Evolutionary conservation across 345 rosid genomes (phyloP).

Genomic region (Gossypioides kirkii): DNA sequence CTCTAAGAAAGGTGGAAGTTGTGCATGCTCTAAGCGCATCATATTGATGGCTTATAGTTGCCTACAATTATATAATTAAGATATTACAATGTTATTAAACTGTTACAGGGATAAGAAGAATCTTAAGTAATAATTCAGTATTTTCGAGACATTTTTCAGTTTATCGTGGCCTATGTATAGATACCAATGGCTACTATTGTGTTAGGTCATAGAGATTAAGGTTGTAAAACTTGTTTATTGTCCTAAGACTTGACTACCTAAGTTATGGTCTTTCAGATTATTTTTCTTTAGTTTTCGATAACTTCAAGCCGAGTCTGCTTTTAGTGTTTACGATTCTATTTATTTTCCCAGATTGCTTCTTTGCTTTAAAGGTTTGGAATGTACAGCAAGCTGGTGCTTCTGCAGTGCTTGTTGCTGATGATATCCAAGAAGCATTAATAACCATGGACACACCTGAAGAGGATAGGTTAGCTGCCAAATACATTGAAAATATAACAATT

Average conservation of each 20-base stretch:
- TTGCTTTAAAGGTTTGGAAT: constrained; percentile 93
- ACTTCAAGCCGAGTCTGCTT: background rate
- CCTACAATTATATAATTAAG: background rate
- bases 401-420: constrained; percentile 89
- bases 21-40: background rate
- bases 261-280: background rate
- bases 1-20: background rate
- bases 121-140: background rate
- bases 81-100: background rate
- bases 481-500: constrained; percentile 83
- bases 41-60: background rate
- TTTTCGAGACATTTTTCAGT: background rate
- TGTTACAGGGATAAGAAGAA: background rate
- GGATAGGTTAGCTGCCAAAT: constrained; percentile 53
- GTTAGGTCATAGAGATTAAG: background rate
- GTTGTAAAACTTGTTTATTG: background rate
- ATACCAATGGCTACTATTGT: background rate
- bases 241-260: background rate
- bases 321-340: constrained; percentile 14
- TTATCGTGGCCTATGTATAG: background rate
- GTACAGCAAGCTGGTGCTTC: constrained; percentile 95
- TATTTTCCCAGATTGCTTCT: constrained; percentile 71
- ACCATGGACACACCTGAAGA: constrained; percentile 93
- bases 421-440: constrained; percentile 71
- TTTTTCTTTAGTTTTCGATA: background rate